Base-by-base conservation (phyloP, 2,329 filamentous ascomycete genomes). In the Colletotrichum eremochloae region DNA sequence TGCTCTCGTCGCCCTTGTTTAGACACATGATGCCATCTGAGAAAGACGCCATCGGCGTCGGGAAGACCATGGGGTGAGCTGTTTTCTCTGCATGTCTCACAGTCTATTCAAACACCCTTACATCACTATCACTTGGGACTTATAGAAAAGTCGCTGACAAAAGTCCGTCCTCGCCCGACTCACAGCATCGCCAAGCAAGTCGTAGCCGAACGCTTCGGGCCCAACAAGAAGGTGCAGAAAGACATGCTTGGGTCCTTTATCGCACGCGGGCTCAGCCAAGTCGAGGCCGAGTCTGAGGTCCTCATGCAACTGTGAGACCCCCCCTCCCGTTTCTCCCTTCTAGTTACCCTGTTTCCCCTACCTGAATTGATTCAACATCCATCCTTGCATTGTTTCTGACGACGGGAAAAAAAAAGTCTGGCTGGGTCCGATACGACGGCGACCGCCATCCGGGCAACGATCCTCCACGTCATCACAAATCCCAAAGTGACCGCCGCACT, bases 401-500 rank as follows among this genome's bases (percentile, higher is more conserved):
- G 65, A 74, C 62, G 72, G 73, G 78, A 14, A 48, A 63, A 24
- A 53, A n/a, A 66, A 57, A 84, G 84, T 44, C 80, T 88, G 6
- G 88, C 88, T 7, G 89, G 89, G 7, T 87, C 87, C 0, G 89
- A 91, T 69, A 90, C 87, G 9, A 89, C 88, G 0, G 87, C 89
- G 0, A 88, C 87, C 0, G 84, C 85, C 1, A 84, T 91, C 7
- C 85, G 89, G 1, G 81, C 84, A 48, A 88, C 85, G 0, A 74
- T 91, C 68, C 82, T 90, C n/a, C 84, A 88, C 76, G 78, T 91
- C 72, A 84, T 86, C 31, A 87, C 84, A 18, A 85, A 83, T 24
- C 86, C 86, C 0, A 81, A 80, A 0, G 83, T 88, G 0, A 82
- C 86, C 63, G 67, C 75, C 6, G 84, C 82, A 78, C 80, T 91